phyloP scores from a whole-genome alignment of 2,329 filamentous ascomycete genomes.

The Ascochyta fabae region DNA sequence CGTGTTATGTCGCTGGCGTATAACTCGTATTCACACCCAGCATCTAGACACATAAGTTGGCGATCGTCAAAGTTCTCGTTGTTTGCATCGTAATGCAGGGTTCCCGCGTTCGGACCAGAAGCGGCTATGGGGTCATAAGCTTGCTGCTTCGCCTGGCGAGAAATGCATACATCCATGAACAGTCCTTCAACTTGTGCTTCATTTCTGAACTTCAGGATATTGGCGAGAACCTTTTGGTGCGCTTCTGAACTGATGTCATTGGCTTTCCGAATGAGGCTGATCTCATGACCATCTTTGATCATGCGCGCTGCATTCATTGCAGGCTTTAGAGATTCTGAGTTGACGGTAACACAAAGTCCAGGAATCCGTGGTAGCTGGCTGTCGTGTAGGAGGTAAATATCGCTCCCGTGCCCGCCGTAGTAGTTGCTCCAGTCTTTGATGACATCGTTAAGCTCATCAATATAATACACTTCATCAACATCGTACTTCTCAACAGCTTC shows the following conservation, averaged over 20 bases:
- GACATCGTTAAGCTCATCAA: constrained; percentile 39
- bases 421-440: constrained; percentile 41
- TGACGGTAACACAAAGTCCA: constrained; percentile 21
- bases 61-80: constrained; percentile 72
- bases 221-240: constrained; percentile 73
- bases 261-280: constrained; percentile 79
- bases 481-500: constrained; percentile 69
- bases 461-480: constrained; percentile 72
- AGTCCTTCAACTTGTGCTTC: constrained; percentile 85
- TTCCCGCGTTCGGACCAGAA: constrained; percentile 80
- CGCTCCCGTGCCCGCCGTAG: constrained; percentile 25
- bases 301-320: constrained; percentile 82
- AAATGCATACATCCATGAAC: constrained; percentile 75
- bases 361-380: constrained; percentile 26
- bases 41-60: constrained; percentile 82
- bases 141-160: constrained; percentile 75
- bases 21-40: constrained; percentile 81
- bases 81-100: constrained; percentile 86
- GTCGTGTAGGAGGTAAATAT: constrained; percentile 46
- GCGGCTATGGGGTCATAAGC: constrained; percentile 91
- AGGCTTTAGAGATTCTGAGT: constrained; percentile 60
- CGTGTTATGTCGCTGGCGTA: constrained; percentile 93
- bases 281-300: constrained; percentile 83
- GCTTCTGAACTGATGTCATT: constrained; percentile 80
- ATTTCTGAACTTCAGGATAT: constrained; percentile 68